Conservation (phyloP, 345 rosid species). For the Nasturtium officinale region DNA sequence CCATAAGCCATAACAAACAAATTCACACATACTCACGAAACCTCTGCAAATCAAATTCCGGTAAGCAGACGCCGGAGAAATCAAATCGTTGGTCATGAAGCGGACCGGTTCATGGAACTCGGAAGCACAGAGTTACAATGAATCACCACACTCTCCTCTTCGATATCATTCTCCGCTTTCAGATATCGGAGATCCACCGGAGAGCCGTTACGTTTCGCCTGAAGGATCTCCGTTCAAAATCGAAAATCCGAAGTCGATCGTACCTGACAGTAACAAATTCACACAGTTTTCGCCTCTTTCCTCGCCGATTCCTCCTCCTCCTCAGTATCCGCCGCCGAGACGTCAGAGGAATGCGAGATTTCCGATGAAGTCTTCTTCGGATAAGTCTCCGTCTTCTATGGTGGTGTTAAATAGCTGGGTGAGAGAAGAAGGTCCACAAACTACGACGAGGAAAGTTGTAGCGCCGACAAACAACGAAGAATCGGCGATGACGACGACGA, state of each 20-base stretch:
- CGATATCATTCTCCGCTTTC: slow-evolving; percentile 68
- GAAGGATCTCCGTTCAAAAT: slow-evolving; percentile 55
- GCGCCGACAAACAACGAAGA: slow-evolving; percentile 33
- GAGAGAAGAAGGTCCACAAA: slow-evolving; percentile 48
- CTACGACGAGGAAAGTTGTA: slow-evolving; percentile 43
- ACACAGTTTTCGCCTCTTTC: slow-evolving; percentile 52
- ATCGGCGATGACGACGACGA: slow-evolving; percentile 33
- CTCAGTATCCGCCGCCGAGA: slow-evolving; percentile 35
- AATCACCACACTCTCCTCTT: slow-evolving; percentile 76
- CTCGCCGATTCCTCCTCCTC: slow-evolving; percentile 43
- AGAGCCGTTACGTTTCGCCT: slow-evolving; percentile 66
- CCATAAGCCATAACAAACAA: slow-evolving; percentile 28
- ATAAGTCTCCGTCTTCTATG: slow-evolving; percentile 39
- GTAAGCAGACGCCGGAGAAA: slow-evolving; percentile 22
- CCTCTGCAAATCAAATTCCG: slow-evolving; percentile 29
- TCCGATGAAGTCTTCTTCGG: slow-evolving; percentile 22
- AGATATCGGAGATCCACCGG: slow-evolving; percentile 64
- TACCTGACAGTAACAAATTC: slow-evolving; percentile 54
- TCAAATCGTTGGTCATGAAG: slow-evolving; percentile 47
- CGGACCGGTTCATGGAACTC: slow-evolving; percentile 71
- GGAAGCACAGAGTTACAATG: slow-evolving; percentile 47
- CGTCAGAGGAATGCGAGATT: slow-evolving; percentile 26
- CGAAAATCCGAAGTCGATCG: slow-evolving; percentile 59
- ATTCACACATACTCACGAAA: slow-evolving; percentile 3
- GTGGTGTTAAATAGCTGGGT: slow-evolving; percentile 49